Percentiles rank a stretch among this genome's conserved stretches.
phyloP scores from a whole-genome alignment of 345 rosid genomes.

The Eucalyptus tenuipes region DNA sequence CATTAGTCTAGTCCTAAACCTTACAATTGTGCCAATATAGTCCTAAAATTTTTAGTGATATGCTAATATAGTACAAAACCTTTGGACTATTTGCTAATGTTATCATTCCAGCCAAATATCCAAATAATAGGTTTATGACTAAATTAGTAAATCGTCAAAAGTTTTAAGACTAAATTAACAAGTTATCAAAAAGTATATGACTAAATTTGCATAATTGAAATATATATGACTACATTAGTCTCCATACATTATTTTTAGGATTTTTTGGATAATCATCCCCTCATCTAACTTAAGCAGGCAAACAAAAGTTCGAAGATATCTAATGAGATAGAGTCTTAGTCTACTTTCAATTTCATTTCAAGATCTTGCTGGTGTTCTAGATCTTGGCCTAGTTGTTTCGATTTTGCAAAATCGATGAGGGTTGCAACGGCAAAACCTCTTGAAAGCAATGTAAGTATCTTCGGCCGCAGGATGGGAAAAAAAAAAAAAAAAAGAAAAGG shows the following conservation, averaged over 20 bases:
- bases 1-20: not conserved
- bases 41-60: not conserved
- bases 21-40: not conserved
- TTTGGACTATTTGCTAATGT: not conserved
- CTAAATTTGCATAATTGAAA: too few relatives aligned
- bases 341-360: not conserved
- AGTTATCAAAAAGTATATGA: too few relatives aligned
- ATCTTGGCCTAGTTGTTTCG: not conserved
- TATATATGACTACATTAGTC: too few relatives aligned
- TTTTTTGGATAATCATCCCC: too few relatives aligned
- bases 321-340: not conserved
- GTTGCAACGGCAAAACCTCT: too few relatives aligned
- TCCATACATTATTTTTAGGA: too few relatives aligned
- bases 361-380: not conserved
- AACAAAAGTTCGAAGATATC: not conserved
- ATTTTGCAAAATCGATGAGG: too few relatives aligned
- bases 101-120: not conserved
- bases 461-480: too few relatives aligned
- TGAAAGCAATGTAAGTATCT: too few relatives aligned
- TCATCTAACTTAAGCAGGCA: too few relatives aligned
- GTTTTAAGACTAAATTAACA: too few relatives aligned
- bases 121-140: not conserved
- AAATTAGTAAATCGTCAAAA: not conserved
- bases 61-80: not conserved
- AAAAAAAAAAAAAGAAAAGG: not conserved